Base-by-base conservation (phyloP, 2,329 filamentous ascomycete genomes). In the Ceratocystis ficicola region DNA sequence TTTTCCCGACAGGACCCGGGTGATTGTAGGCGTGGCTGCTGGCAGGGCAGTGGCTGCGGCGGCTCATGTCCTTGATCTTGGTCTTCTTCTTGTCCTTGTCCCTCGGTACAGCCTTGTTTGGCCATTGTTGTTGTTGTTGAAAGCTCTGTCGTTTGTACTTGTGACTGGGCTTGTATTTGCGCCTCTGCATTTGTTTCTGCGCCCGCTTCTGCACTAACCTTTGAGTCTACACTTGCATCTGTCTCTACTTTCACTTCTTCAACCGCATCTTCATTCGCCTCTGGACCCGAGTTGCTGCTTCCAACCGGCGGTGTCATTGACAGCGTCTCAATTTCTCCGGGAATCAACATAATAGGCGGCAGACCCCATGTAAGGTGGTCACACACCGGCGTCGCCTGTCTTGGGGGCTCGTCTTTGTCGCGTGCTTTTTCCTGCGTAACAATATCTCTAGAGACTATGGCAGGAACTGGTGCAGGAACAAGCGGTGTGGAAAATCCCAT, bases 361-460 rank as follows among this genome's bases (percentile, higher is more conserved):
- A 59, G 30, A 8, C 55, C 55, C 55, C 55, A 59, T 30, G 55
- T 32, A 10, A 59, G 55, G 32, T 36, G 55, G 32, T 59, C 55
- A 59, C 55, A 36, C 28, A n/a, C 32, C 30, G 55, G 55, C 55
- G 55, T 59, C 30, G 55, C 55, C 30, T 17, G 28, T 59, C 55
- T 36, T 36, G 12, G 55, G 6, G 55, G 17, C 55, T 59, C 55
- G 55, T 59, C 48, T 25, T 52, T 25, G 15, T 25, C 15, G 10
- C 15, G 22, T 59, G 55, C 8, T 22, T 59, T n/a, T 36, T 59
- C 32, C 22, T 30, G 25, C 55, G 25, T n/a, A 7, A 36, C 55
- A 52, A 6, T 28, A 52, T 10, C 28, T 10, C 15, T 20, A 57
- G 28, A 10, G 10, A 17, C 25, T 2, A 15, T 57, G 8, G 12